Evolutionary conservation across 2,329 filamentous ascomycete species (phyloP), one percentile per base, ranked within the genome.

Genomic region (Nannizziopsis arthrosporioides): DNA sequence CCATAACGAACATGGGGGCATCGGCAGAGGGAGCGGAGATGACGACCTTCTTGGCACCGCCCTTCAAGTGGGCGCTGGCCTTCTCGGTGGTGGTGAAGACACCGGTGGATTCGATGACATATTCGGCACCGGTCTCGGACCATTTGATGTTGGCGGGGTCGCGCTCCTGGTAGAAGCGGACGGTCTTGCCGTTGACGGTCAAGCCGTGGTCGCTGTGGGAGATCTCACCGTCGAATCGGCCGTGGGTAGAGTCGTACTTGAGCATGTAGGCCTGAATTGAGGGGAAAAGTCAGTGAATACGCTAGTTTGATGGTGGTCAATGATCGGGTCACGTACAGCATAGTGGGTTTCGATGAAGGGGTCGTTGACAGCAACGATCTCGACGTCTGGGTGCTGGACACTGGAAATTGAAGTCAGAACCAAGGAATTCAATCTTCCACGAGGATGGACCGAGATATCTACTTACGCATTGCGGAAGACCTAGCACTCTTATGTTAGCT

Each of bases 1-100:
- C 92, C 82, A 95, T 93, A 69, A 98, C 92, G 81, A 93, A 98
- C 92, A 98, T 98, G 69, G 90, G 90, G 66, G 92, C 92, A 76
- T 98, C 92, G 48, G 68, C 68, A 50, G 66, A 71, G 48, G 67
- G 68, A 56, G 71, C 71, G 53, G 70, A 73, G 68, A 74, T 89
- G 77, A 89, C 74, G 71, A 89, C 90, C 82, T 94, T 94, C 86
- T 95, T 95, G 71, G 90, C 90, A 71, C 90, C 90, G 69, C 89
- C 90, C 75, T 85, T 83, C 76, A 96, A 82, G 75, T 96, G 90
- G 62, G 85, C 85, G 66, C 78, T 80, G 69, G 90, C 90, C 85
- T 94, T 94, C 57, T 94, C 90, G 63, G 75, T 89, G 76, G 89
- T 95, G 78, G 90, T 96, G 85, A 96, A 96, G 69, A 95, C 89